phyloP scores from a whole-genome alignment of 129 eudicot genomes.

The carrot (Daucus carota) region DH1_v3.0 NC_030386.2:7484001-7484500 shows the following conservation, averaged over 20 bases:
- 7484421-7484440: constrained; percentile 90
- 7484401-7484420: constrained; percentile 87
- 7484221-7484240: constrained; percentile 62
- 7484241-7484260: constrained; percentile 89
- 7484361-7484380: constrained; percentile 59
- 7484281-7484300: constrained; percentile 35
- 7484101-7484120: too few relatives aligned
- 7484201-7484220: constrained; percentile 76
- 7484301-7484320: background rate
- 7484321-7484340: background rate
- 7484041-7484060: background rate
- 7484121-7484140: background rate
- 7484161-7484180: constrained; percentile 1
- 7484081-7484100: too few relatives aligned
- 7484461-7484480: constrained; percentile 86
- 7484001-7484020: background rate
- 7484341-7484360: background rate
- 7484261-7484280: constrained; percentile 85
- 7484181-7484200: constrained; percentile 97
- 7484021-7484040: background rate
- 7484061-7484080: background rate
- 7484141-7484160: background rate
- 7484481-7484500: constrained; percentile 92
- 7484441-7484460: constrained; percentile 97
- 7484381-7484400: constrained; percentile 69